Conservation (phyloP, 1,139 yeast genomes). For the Trichomonascaceae sp. region DNA sequence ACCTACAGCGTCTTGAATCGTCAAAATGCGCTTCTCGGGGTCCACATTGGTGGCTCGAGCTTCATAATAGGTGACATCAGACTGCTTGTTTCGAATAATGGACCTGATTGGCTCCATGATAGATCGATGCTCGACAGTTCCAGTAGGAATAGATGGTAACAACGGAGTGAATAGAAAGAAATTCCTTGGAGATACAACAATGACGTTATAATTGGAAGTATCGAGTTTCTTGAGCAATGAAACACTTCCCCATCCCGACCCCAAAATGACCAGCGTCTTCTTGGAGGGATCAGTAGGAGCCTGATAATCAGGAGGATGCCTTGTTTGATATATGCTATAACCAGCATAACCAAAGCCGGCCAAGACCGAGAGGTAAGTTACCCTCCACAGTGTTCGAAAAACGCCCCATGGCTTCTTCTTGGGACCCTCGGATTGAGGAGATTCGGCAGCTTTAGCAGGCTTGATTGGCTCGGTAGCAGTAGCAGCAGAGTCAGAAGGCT, state of each 20-base stretch:
- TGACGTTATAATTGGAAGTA: constrained; percentile 79
- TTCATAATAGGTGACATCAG: constrained; percentile 80
- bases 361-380: constrained; percentile 28
- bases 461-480: background rate
- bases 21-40: constrained; percentile 54
- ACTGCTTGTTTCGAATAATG: constrained; percentile 64
- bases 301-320: constrained; percentile 35
- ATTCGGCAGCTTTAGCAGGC: background rate
- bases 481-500: background rate
- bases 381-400: constrained; percentile 30
- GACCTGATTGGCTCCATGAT: constrained; percentile 81
- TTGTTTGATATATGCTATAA: constrained; percentile 31
- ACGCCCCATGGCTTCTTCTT: constrained; percentile 16
- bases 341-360: constrained; percentile 31
- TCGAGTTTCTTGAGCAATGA: constrained; percentile 79
- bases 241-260: constrained; percentile 93
- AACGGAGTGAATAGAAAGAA: constrained; percentile 91
- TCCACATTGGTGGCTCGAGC: constrained; percentile 87
- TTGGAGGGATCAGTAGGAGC: constrained; percentile 47
- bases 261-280: constrained; percentile 83
- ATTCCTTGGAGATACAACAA: constrained; percentile 88
- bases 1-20: constrained; percentile 43
- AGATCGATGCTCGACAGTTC: constrained; percentile 85
- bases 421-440: background rate
- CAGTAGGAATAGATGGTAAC: constrained; percentile 90